Base-by-base conservation (phyloP, 805 yeast species). In the Ogataea allantospora region DNA sequence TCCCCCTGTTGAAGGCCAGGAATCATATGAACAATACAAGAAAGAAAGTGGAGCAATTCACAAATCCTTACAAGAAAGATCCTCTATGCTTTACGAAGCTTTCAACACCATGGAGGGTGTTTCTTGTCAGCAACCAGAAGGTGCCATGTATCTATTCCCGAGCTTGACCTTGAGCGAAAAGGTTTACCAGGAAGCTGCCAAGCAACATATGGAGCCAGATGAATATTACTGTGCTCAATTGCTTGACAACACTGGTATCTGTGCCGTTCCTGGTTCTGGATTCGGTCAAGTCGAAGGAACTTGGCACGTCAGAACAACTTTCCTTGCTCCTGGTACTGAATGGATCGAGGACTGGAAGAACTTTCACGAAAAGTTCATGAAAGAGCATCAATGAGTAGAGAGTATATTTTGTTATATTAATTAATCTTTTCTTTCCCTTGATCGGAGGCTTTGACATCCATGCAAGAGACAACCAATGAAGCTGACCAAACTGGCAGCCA, bases 81-180 rank as follows among this genome's bases (percentile, higher is more conserved):
- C 97, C 11, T 55, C 64, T 9, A 60, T 68, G 33, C 69, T 93
- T 34, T 83, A 77, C 56, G 63, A 74, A 12, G 85, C 96, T 0
- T 91, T 93, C 66, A 62, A 70, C 38, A 58, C 72, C 25, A 77
- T 93, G 84, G 85, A 83, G 45, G 95, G 91, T 46, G 83, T 93
- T 33, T 64, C 74, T 17, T 89, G 97, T 63, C 88, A 87, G 64
- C 76, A 77, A 48, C 98, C 99, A 29, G 78, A 83, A 68, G 99
- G 99, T 50, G 97, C 99, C 27, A 91, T 93, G 99, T 93, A 93
- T 65, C 70, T 93, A 44, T 93, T 88, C 78, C 99, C 99, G 30
- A 73, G 68, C 47, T 65, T 93, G 42, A 60, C 75, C 22, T 66
- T 93, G 40, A 80, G 86, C 11, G 73, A 75, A 12, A 73, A 72